Evolutionary conservation across 2,329 filamentous ascomycete genomes (phyloP), one percentile per base, ranked within the genome.

Genomic region (Elsinoe ampelina): DNA sequence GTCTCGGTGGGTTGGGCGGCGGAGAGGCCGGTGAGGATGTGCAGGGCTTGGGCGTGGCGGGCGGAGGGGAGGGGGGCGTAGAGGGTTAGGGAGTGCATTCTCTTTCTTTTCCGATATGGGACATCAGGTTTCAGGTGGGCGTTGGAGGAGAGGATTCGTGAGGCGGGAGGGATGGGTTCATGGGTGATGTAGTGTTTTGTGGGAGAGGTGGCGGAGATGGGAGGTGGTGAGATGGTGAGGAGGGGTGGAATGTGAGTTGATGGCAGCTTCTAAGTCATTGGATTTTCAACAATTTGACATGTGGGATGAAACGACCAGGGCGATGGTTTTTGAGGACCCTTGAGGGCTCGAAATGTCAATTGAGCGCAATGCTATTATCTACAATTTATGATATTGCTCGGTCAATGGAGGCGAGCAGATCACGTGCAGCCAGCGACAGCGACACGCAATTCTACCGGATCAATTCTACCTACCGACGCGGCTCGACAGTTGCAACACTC

Each of bases 71-170:
- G 75, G 64, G 80, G 77, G 63, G 79, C 80, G 70, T 80, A 83
- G 45, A 85, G 75, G 48, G 82, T 71, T 62, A 83, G 74, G 72
- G 84, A 81, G 69, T 84, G 80, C 81, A 84, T 84, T 45, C 17
- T 12, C 26, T 43, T 22, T 3, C n/a, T 5, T 45, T 17, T 6
- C 19, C 19, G 20, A 26, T 42, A 10, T 4, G 8, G 15, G 35
- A 8, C 8, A 38, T 3, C 35, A 38, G 11, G n/a, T 12, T 38
- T 38, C n/a, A 12, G 35, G n/a, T 12, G 11, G 35, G 35, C n/a
- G 3, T 15, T 38, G 35, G 10, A 22, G 22, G 22, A 22, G 22
- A 22, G 22, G 5, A 22, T 22, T 22, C 22, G 22, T 22, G 22
- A 22, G 22, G 22, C 22, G 22, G 22, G 22, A 22, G 22, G 5